phyloP scores from a whole-genome alignment of 805 yeast species.

The Kodamaea kakaduensis region DNA sequence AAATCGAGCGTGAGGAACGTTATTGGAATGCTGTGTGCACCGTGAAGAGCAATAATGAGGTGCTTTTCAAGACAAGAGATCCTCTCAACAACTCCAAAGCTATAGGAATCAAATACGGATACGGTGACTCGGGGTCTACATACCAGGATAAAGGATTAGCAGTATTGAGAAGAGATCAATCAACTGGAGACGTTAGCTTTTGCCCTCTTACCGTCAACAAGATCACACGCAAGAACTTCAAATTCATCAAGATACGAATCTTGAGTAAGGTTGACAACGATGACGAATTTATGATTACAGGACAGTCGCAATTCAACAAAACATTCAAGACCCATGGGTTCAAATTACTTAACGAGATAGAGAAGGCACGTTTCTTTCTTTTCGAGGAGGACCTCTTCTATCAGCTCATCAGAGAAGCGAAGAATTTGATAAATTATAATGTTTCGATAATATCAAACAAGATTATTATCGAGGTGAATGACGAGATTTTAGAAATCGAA shows the following conservation, averaged over 20 bases:
- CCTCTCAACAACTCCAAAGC: slow-evolving; percentile 44
- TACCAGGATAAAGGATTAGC: slow-evolving; percentile 77
- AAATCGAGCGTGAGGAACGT: slow-evolving; percentile 54
- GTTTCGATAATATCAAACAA: slow-evolving; percentile 63
- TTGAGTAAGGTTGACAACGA: slow-evolving; percentile 44
- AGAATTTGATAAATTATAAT: slow-evolving; percentile 60
- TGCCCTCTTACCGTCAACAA: slow-evolving; percentile 32
- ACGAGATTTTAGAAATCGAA: slow-evolving; percentile 69
- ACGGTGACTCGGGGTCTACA: slow-evolving; percentile 83
- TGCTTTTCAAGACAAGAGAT: slow-evolving; percentile 62
- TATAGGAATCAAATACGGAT: slow-evolving; percentile 85
- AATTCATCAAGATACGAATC: slow-evolving; percentile 57
- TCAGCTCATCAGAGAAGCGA: slow-evolving; percentile 74
- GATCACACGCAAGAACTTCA: slow-evolving; percentile 34
- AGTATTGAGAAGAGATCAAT: slow-evolving; percentile 48
- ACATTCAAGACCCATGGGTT: slow-evolving; percentile 14
- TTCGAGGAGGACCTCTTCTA: slow-evolving; percentile 89
- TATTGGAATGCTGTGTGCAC: slow-evolving; percentile 62
- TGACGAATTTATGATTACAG: slow-evolving; percentile 51
- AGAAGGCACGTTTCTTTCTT: slow-evolving; percentile 64
- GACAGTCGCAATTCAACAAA: slow-evolving; percentile 45
- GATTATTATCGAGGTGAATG: slow-evolving; percentile 60
- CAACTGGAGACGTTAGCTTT: slow-evolving; percentile 32
- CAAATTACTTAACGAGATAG: slow-evolving; percentile 49
- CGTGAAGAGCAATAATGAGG: slow-evolving; percentile 49